These are phyloP conservation scores for Cladophialophora psammophila DNA, from an alignment of 2,329 filamentous ascomycete genomes.

Conservation along the genomic window DNA sequence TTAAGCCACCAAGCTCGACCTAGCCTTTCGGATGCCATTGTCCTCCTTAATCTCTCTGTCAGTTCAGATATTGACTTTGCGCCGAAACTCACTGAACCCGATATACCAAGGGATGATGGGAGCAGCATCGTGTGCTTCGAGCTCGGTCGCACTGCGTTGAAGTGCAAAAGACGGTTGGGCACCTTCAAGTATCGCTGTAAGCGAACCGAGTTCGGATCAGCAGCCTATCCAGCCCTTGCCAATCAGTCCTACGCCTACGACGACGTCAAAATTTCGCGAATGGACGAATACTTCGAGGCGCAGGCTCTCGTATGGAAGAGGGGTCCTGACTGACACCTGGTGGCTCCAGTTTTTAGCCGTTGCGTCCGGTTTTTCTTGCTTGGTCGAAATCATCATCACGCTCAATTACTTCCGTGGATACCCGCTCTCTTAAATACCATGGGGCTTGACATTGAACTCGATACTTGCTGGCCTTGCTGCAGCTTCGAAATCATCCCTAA, in stretches of 20 bases:
- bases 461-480: constrained; percentile 1
- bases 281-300: background rate
- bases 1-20: background rate
- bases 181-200: constrained; percentile 3
- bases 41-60: background rate
- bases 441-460: constrained; percentile 10
- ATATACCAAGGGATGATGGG: background rate
- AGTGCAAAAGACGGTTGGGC: background rate
- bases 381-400: constrained; percentile 7
- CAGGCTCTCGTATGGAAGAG: constrained; percentile 6
- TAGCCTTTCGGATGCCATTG: background rate
- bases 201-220: background rate
- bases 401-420: constrained; percentile 3
- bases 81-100: background rate
- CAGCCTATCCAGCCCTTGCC: background rate
- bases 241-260: background rate
- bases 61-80: background rate
- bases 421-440: background rate
- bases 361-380: background rate
- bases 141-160: background rate
- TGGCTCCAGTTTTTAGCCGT: constrained; percentile 3
- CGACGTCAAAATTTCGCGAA: background rate
- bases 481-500: constrained; percentile 7
- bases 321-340: constrained; percentile 1
- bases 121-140: constrained; percentile 11